These are phyloP conservation scores for Colletotrichum theobromicola DNA, from an alignment of 2,329 filamentous ascomycete genomes.

Conservation along the genomic window DNA sequence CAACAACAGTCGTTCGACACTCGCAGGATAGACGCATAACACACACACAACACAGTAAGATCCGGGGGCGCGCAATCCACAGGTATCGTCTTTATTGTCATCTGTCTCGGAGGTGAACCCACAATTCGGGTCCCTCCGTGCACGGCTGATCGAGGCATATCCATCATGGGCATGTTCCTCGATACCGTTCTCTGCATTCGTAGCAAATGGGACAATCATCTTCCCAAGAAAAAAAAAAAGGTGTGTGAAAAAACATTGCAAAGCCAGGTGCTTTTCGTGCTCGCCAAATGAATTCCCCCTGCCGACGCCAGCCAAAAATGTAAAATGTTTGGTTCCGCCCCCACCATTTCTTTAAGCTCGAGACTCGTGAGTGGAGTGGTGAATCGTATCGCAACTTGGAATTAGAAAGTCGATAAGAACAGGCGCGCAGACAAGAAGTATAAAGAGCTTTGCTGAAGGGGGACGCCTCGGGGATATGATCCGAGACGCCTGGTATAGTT, in stretches of 20 bases:
- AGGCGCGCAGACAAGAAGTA: conserved; percentile 9
- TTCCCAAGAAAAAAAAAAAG: neutral
- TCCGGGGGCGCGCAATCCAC: neutral
- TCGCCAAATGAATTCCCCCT: conserved; percentile 18
- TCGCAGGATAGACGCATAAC: neutral
- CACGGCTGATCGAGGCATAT: neutral
- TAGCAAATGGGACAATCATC: conserved; percentile 14
- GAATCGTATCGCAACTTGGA: conserved; percentile 21
- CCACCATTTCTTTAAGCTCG: neutral
- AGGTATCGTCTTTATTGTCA: conserved; percentile 20
- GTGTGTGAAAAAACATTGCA: conserved; percentile 1
- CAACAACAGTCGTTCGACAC: neutral
- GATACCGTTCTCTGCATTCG: conserved; percentile 8
- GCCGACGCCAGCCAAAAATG: conserved; percentile 22
- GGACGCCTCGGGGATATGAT: neutral
- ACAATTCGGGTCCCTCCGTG: neutral
- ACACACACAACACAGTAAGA: neutral
- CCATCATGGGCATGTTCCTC: neutral
- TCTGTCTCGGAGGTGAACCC: conserved; percentile 1
- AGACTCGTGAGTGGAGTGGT: conserved; percentile 21
- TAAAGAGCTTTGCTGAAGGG: neutral
- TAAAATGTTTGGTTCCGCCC: conserved; percentile 15
- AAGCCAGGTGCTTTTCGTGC: conserved; percentile 20
- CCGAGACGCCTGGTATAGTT: conserved; percentile 1
- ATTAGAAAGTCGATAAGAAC: conserved; percentile 22